phyloP scores from a whole-genome alignment of 2,329 filamentous ascomycete species.

The Seiridium unicorne region DNA sequence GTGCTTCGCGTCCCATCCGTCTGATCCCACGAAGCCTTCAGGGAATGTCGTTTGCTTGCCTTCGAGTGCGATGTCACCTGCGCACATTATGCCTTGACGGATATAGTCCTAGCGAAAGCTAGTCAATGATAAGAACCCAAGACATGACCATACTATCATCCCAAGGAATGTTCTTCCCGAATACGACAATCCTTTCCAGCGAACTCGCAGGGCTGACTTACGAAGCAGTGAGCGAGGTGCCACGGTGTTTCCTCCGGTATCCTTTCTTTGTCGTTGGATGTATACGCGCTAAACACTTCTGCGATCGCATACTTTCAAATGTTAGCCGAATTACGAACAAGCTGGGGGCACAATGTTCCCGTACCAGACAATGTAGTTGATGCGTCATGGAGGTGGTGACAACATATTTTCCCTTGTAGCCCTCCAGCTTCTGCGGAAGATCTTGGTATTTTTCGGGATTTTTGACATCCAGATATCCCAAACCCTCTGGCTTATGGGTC shows the following conservation, averaged over 20 bases:
- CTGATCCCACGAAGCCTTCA: conserved; percentile 32
- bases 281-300: conserved; percentile 32
- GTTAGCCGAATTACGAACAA: neutral
- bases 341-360: neutral
- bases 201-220: neutral
- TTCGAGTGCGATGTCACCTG: conserved; percentile 26
- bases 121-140: neutral
- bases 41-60: conserved; percentile 39
- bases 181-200: no score
- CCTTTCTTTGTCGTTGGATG: conserved; percentile 17
- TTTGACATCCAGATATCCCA: conserved; percentile 37
- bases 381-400: conserved; percentile 43
- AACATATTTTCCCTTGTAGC: conserved; percentile 30
- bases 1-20: conserved; percentile 42
- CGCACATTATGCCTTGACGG: conserved; percentile 26
- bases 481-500: conserved; percentile 25
- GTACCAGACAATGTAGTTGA: conserved; percentile 41
- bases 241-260: conserved; percentile 30
- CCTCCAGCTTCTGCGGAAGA: conserved; percentile 32
- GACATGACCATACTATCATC: no score
- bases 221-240: conserved; percentile 39
- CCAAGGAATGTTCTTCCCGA: no score
- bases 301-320: conserved; percentile 32
- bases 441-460: conserved; percentile 31
- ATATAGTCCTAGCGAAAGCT: conserved; percentile 9